phyloP scores from a whole-genome alignment of 2,329 filamentous ascomycete species.

The Zasmidium cellare region DNA sequence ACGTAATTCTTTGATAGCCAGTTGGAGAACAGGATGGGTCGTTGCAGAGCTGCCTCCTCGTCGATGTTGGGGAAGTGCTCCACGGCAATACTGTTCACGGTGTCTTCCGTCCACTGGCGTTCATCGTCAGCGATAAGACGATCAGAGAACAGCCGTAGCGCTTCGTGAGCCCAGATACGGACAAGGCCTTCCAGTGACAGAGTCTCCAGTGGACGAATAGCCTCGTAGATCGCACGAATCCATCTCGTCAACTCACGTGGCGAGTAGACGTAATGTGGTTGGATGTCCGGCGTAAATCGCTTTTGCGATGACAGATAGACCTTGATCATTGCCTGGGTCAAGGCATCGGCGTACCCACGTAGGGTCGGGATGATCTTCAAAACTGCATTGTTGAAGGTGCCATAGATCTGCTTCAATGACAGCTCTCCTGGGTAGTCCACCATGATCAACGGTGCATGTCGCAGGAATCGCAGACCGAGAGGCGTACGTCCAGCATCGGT shows the following conservation, averaged over 20 bases:
- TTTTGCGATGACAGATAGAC: constrained; percentile 94
- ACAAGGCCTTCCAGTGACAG: constrained; percentile 88
- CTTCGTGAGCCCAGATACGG: constrained; percentile 97
- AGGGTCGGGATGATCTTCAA: constrained; percentile 95
- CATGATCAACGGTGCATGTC: constrained; percentile 98
- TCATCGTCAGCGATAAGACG: constrained; percentile 93
- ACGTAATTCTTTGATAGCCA: constrained; percentile 99
- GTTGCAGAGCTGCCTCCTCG: constrained; percentile 81
- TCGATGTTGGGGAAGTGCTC: constrained; percentile 96
- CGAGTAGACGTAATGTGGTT: constrained; percentile 98
- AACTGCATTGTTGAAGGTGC: constrained; percentile 93
- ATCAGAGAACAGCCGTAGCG: constrained; percentile 93
- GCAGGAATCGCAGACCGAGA: constrained; percentile 87
- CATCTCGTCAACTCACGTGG: constrained; percentile 96
- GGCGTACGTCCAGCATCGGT: constrained; percentile 96
- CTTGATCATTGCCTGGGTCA: constrained; percentile 96
- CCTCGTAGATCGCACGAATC: constrained; percentile 97
- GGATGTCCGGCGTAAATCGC: constrained; percentile 92
- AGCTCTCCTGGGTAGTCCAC: constrained; percentile 97
- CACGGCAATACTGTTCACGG: constrained; percentile 80
- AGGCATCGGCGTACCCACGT: constrained; percentile 89
- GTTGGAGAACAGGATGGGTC: constrained; percentile 97
- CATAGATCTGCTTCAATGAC: constrained; percentile 95
- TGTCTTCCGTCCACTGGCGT: constrained; percentile 89
- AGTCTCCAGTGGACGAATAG: constrained; percentile 86